Conservation (phyloP, 345 rosid genomes). For the Lagerstroemia speciosa region DNA sequence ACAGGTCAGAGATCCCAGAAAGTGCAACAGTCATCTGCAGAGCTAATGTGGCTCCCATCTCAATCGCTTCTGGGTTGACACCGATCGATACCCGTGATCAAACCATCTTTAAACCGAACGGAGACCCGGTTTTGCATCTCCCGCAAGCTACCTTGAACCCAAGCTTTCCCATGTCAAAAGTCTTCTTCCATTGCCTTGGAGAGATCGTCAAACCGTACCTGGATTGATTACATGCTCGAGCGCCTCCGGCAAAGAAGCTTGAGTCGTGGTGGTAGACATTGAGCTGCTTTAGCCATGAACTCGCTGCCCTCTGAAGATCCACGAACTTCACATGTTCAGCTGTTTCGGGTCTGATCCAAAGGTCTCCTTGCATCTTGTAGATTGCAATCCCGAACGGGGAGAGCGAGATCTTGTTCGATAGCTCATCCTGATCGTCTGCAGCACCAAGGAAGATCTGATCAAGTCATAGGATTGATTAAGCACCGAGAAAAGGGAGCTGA, state of each 20-base stretch:
- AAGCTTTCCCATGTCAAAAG: neutral
- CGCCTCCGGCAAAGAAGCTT: conserved; percentile 28
- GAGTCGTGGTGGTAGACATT: conserved; percentile 56
- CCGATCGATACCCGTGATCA: too few relatives aligned
- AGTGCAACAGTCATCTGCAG: too few relatives aligned
- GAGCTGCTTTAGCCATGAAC: conserved; percentile 80
- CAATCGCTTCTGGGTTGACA: too few relatives aligned
- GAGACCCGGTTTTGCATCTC: neutral
- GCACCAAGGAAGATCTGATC: neutral
- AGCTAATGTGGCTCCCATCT: too few relatives aligned
- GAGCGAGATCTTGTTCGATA: conserved; percentile 22
- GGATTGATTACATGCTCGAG: neutral
- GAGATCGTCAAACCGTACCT: neutral
- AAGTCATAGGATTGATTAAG: neutral
- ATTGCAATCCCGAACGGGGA: conserved; percentile 59
- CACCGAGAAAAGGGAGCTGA: neutral
- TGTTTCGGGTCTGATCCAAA: conserved; percentile 43
- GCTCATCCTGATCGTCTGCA: neutral
- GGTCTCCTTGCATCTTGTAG: conserved; percentile 58
- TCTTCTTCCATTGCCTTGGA: neutral
- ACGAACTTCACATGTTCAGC: conserved; percentile 34
- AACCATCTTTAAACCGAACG: too few relatives aligned
- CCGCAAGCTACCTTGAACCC: neutral
- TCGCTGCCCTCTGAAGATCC: conserved; percentile 47
- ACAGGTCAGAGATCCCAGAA: too few relatives aligned